phyloP scores from a whole-genome alignment of 176 grass and related monocot genomes.

The Phragmites australis region DNA sequence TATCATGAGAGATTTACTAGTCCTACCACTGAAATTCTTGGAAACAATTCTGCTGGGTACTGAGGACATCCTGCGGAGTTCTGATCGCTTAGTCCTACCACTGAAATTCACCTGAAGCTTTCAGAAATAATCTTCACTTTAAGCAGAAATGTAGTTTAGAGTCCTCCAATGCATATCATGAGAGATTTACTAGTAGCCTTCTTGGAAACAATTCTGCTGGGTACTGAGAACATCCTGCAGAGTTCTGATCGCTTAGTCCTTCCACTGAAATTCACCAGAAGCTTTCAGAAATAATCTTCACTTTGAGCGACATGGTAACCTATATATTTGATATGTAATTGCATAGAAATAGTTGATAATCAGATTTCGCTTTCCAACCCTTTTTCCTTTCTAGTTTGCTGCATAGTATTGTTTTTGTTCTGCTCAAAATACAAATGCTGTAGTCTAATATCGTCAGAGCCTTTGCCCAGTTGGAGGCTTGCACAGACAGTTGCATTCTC shows the following conservation, averaged over 20 bases:
- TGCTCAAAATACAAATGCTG: not conserved
- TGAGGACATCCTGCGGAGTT: not conserved
- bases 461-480: not conserved
- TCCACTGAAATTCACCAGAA: not conserved
- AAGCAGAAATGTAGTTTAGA: not conserved
- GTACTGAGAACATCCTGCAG: not conserved
- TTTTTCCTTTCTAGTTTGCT: not conserved
- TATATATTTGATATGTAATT: not conserved
- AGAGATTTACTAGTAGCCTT: not conserved
- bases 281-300: not conserved
- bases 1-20: not conserved
- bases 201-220: conserved; percentile 3
- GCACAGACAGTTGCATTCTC: not conserved
- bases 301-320: not conserved
- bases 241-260: not conserved
- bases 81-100: not conserved
- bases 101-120: not conserved
- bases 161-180: not conserved
- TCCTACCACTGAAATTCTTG: no score
- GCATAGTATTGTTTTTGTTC: not conserved
- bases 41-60: not conserved
- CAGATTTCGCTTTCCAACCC: not conserved
- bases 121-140: not conserved
- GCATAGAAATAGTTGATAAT: not conserved
- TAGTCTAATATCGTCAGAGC: not conserved